A percentile compares a stretch with the other conserved stretches of the same genome.
phyloP scores from a whole-genome alignment of 1,284 basidiomycete species.

The Tremellales sp. region DNA sequence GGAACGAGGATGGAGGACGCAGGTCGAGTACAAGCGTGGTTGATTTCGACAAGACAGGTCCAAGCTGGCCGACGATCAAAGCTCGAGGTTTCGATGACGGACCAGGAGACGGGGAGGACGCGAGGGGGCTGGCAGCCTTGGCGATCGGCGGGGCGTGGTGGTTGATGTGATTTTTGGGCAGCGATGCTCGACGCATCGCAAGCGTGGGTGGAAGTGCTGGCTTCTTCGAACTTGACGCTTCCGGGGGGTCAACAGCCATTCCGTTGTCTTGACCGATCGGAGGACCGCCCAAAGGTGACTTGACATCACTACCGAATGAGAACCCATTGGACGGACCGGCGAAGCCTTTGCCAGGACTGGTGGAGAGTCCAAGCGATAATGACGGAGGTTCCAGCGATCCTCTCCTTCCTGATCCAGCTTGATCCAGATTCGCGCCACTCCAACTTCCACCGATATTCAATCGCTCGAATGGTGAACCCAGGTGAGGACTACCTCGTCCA shows the following conservation, averaged over 20 bases:
- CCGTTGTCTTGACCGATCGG: background rate
- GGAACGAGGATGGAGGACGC: slow-evolving; percentile 71
- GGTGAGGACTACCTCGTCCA: slow-evolving; percentile 35
- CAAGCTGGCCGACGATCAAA: slow-evolving; percentile 15
- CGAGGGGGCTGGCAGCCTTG: slow-evolving; percentile 17
- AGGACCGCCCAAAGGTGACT: background rate
- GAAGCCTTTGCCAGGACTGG: slow-evolving; percentile 5
- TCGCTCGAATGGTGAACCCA: slow-evolving; percentile 46
- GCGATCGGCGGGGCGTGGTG: slow-evolving; percentile 2
- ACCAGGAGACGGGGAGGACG: slow-evolving; percentile 9
- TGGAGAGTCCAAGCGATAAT: background rate
- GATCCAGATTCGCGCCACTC: slow-evolving; percentile 34
- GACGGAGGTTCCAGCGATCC: slow-evolving; percentile 8
- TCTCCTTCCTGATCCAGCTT: slow-evolving; percentile 10
- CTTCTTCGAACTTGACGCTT: background rate
- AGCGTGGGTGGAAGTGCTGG: slow-evolving; percentile 3
- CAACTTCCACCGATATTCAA: slow-evolving; percentile 42
- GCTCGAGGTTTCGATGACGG: slow-evolving; percentile 17
- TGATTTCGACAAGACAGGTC: slow-evolving; percentile 11
- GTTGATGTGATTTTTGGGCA: background rate
- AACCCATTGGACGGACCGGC: background rate
- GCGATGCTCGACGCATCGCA: background rate
- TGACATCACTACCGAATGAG: background rate
- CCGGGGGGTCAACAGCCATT: background rate
- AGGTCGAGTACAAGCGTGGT: slow-evolving; percentile 72